Base-by-base conservation (phyloP, 1,284 basidiomycete genomes). In the Ganoderma lucidum region DNA sequence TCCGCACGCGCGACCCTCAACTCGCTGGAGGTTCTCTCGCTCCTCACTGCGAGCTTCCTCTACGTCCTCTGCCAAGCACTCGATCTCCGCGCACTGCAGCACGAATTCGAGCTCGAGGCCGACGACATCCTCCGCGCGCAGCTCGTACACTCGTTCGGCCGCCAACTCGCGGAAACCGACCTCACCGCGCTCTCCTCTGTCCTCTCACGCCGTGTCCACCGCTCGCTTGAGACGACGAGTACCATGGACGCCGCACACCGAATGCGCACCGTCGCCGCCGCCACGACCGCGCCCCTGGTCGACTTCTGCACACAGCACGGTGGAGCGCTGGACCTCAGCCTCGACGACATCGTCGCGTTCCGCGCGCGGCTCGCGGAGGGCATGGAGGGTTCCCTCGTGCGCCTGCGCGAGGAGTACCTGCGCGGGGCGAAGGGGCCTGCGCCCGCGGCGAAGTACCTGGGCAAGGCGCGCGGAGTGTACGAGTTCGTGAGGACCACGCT, bases 11-110 rank as follows among this genome's bases (percentile, higher is more conserved):
- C 92, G 45, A 94, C 95, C 0, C 82, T 94, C 73, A 88, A 87
- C 70, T 87, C 94, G 2, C 81, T 94, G 8, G 93, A 96, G 70
- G 91, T 95, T 4, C 82, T 95, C 45, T 89, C 92, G 10, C 85
- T 94, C 74, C 81, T 96, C 60, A 88, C 87, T 6, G 87, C 94
- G 9, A 90, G 91, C 9, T 95, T 94, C 78, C 83, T 96, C 37
- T 93, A 93, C 77, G 81, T 88, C 65, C 85, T 93, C 62, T 94
- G 93, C 80, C 94, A 95, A 85, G 94, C 94, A 32, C 83, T 95
- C 68, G 94, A 96, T 76, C 83, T 94, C 56, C 90, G 94, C 51
- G 89, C 93, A 5, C 76, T 94, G 68, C 91, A 93, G 76, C 77
- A 81, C 70, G 90, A 93, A 71, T 90, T 95, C 81, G 79, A 84